Evolutionary conservation across 73 alveolate genomes (phyloP).

Genomic region (Paramecium caudatum): DNA sequence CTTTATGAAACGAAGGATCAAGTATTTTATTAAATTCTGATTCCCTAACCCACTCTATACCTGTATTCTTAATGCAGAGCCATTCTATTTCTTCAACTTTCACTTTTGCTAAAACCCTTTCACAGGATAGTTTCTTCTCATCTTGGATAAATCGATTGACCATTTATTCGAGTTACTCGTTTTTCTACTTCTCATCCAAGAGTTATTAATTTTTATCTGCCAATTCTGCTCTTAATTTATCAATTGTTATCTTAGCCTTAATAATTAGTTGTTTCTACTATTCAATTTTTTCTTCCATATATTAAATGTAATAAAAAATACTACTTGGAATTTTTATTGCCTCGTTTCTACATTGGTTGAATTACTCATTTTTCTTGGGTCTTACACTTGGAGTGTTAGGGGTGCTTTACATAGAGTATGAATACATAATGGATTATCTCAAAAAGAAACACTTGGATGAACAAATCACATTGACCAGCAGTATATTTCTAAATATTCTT

Average conservation of each 20-base stretch:
- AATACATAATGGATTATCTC: background rate
- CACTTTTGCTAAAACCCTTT: conserved; percentile 53
- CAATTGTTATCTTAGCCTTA: conserved; percentile 37
- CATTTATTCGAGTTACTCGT: background rate
- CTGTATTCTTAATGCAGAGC: conserved; percentile 4
- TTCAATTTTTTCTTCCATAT: conserved; percentile 52
- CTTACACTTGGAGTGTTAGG: background rate
- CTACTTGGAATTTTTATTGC: conserved; percentile 44
- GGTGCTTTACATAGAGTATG: background rate
- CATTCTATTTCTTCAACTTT: conserved; percentile 59
- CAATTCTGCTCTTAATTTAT: conserved; percentile 15
- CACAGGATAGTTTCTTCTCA: conserved; percentile 36
- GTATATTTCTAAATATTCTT: background rate
- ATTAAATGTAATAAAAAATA: conserved; percentile 42
- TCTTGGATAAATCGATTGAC: background rate
- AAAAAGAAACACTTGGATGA: background rate
- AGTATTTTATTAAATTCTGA: background rate
- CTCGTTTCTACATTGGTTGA: background rate
- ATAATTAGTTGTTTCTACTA: conserved; percentile 45
- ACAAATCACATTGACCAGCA: background rate
- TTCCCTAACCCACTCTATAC: conserved; percentile 49
- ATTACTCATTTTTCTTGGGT: conserved; percentile 18
- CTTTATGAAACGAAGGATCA: background rate
- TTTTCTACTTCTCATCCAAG: background rate
- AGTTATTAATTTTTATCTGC: background rate